Evolutionary conservation across 2,329 filamentous ascomycete genomes (phyloP).

Genomic region (Pleomassaria siparia): DNA sequence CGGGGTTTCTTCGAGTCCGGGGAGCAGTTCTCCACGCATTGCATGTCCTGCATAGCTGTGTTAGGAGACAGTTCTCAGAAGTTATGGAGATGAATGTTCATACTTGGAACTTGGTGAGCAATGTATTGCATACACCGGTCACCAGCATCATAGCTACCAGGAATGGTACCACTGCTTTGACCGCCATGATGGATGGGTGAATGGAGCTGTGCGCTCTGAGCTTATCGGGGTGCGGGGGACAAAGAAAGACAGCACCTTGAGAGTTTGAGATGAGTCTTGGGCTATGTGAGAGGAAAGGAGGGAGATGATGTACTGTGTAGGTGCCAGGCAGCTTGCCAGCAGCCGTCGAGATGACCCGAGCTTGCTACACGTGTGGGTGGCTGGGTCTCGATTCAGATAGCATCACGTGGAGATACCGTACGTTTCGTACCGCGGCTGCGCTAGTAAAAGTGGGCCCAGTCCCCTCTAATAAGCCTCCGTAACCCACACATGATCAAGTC

Average conservation of each 20-base stretch:
- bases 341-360: conserved; percentile 22
- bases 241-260: conserved; percentile 14
- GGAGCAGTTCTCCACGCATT: conserved; percentile 91
- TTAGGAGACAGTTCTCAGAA: conserved; percentile 17
- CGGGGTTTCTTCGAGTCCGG: conserved; percentile 66
- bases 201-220: conserved; percentile 12
- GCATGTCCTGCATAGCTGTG: conserved; percentile 70
- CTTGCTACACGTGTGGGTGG: conserved; percentile 31
- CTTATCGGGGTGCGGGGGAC: conserved; percentile 13
- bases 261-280: neutral
- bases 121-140: conserved; percentile 94
- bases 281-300: neutral
- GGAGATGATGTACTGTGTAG: neutral
- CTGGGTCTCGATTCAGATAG: conserved; percentile 22
- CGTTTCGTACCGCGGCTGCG: neutral
- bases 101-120: conserved; percentile 95
- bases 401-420: conserved; percentile 11
- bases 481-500: conserved; percentile 7
- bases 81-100: conserved; percentile 14
- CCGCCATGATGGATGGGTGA: conserved; percentile 60
- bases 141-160: conserved; percentile 95
- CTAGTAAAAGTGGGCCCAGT: conserved; percentile 11
- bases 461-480: neutral
- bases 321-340: conserved; percentile 12
- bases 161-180: conserved; percentile 73